Evolutionary conservation across 495 filamentous ascomycete species (phyloP).

Genomic region (Aspergillus cavernicola): DNA sequence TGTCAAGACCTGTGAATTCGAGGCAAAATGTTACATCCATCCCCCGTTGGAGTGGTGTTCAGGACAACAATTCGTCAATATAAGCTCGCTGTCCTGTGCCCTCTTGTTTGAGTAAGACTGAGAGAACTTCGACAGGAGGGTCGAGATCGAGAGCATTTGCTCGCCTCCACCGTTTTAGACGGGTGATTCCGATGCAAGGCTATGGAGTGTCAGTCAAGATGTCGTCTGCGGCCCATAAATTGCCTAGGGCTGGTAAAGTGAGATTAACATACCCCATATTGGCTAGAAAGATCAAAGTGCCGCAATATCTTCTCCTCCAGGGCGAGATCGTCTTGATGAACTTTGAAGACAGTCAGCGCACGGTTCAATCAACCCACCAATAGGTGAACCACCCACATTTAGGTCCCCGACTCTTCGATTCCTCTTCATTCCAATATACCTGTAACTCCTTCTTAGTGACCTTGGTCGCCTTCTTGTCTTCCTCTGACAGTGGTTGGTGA

Average conservation of each 20-base stretch:
- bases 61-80: conserved; percentile 74
- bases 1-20: neutral
- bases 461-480: conserved; percentile 53
- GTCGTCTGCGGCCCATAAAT: neutral
- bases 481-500: conserved; percentile 42
- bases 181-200: conserved; percentile 84
- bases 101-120: conserved; percentile 70
- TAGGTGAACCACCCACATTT: conserved; percentile 30
- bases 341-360: conserved; percentile 25
- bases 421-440: conserved; percentile 68
- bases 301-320: conserved; percentile 79
- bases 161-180: conserved; percentile 82
- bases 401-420: conserved; percentile 54
- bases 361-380: neutral
- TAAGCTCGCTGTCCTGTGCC: conserved; percentile 59
- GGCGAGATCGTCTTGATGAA: conserved; percentile 70
- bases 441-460: conserved; percentile 62
- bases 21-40: conserved; percentile 2
- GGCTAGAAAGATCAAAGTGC: conserved; percentile 81
- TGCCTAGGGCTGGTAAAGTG: neutral
- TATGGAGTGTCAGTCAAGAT: conserved; percentile 32
- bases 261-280: conserved; percentile 74
- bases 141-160: conserved; percentile 73
- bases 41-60: neutral
- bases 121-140: conserved; percentile 89